Conservation (phyloP, 495 filamentous ascomycete species). For the Hypoxylon intermedium region DNA sequence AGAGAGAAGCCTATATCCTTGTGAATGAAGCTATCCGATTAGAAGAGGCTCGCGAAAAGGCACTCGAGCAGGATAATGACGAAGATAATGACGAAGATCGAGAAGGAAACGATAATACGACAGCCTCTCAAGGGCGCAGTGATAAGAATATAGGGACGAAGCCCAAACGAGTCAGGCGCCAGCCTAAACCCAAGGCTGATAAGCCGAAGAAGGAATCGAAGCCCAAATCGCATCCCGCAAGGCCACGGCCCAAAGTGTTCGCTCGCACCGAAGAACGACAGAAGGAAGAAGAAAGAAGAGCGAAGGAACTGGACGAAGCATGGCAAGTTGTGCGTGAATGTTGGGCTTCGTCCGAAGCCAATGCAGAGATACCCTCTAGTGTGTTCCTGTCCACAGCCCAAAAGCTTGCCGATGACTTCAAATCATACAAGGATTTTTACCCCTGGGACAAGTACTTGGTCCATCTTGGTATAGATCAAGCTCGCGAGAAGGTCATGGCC, state of each 20-base stretch:
- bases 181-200: conserved; percentile 25
- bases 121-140: background rate
- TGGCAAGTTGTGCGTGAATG: conserved; percentile 35
- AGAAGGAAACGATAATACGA: conserved; percentile 20
- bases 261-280: conserved; percentile 39
- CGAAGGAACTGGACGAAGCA: conserved; percentile 27
- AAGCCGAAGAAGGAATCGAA: conserved; percentile 25
- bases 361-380: conserved; percentile 22
- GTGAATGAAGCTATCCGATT: conserved; percentile 75
- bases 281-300: conserved; percentile 37
- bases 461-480: conserved; percentile 70
- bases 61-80: conserved; percentile 48
- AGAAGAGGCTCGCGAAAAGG: conserved; percentile 50
- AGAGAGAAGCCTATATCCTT: conserved; percentile 74
- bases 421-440: conserved; percentile 78
- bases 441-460: conserved; percentile 71
- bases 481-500: conserved; percentile 53
- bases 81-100: conserved; percentile 38
- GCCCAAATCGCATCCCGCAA: conserved; percentile 7
- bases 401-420: conserved; percentile 80
- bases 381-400: conserved; percentile 71
- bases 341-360: conserved; percentile 5
- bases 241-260: conserved; percentile 37
- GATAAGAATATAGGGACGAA: background rate
- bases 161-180: conserved; percentile 18